Evolutionary conservation across 352 stramenopile genomes (phyloP).

Genomic region (Phytophthora chlamydospora): DNA sequence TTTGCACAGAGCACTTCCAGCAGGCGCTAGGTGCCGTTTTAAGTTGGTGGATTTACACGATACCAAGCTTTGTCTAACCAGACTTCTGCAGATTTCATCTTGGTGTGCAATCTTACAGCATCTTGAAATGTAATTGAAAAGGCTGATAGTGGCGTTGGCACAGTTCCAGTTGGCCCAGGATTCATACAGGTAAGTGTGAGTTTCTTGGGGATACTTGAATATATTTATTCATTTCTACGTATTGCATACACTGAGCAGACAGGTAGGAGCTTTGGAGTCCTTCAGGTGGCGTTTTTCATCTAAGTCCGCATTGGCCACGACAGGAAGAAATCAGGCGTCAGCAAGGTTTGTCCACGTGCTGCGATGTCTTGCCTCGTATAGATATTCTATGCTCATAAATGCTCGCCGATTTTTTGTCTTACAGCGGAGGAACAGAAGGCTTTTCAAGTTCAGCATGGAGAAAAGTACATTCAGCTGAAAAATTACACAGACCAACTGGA

Average conservation of each 20-base stretch:
- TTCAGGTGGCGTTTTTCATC: background rate
- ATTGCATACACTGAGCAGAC: slow-evolving; percentile 36
- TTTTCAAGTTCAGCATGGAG: slow-evolving; percentile 80
- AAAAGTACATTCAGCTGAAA: slow-evolving; percentile 91
- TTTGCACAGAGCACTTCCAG: slow-evolving; percentile 70
- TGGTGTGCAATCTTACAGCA: slow-evolving; percentile 43
- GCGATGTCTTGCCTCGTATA: background rate
- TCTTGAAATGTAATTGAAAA: slow-evolving; percentile 3
- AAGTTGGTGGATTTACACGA: background rate
- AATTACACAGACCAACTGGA: slow-evolving; percentile 86
- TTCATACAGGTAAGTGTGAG: slow-evolving; percentile 59
- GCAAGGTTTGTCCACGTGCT: slow-evolving; percentile 50
- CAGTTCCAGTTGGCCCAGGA: slow-evolving; percentile 89
- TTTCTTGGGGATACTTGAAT: background rate
- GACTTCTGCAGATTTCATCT: slow-evolving; percentile 66
- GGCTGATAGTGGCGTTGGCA: slow-evolving; percentile 18
- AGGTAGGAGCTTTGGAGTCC: slow-evolving; percentile 34
- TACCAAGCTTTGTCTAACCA: slow-evolving; percentile 9
- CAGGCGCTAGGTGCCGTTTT: slow-evolving; percentile 59
- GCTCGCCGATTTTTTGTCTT: background rate
- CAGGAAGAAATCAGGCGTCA: slow-evolving; percentile 77
- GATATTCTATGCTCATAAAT: too few relatives aligned
- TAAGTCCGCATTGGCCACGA: background rate
- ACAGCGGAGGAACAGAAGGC: slow-evolving; percentile 81
- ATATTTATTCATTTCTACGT: background rate